Evolutionary conservation across 2,329 filamentous ascomycete genomes (phyloP).

Genomic region (Phyllachora maydis): DNA sequence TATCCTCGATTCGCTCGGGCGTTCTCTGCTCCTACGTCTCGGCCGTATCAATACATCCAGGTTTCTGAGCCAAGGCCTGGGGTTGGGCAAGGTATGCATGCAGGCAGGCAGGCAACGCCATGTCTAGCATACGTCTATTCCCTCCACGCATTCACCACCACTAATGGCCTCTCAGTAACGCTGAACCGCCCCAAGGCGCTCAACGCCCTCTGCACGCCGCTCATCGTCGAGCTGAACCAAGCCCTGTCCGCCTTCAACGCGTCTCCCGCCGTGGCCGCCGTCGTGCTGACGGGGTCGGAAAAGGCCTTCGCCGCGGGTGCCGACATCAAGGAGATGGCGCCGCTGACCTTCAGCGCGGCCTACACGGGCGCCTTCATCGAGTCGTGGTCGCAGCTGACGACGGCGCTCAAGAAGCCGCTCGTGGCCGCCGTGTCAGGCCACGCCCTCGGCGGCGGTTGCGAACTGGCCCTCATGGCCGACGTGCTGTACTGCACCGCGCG

Average conservation of each 20-base stretch:
- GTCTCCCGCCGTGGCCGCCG: slow-evolving; percentile 48
- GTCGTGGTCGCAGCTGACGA: slow-evolving; percentile 74
- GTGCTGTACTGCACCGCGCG: slow-evolving; percentile 73
- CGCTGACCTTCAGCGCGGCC: slow-evolving; percentile 70
- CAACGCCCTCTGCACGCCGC: slow-evolving; percentile 79
- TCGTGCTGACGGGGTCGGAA: slow-evolving; percentile 72
- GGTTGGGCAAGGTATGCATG: slow-evolving; percentile 57
- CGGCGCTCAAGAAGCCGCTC: slow-evolving; percentile 75
- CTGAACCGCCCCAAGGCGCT: slow-evolving; percentile 87
- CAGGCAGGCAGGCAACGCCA: too few relatives aligned
- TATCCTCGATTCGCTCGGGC: slow-evolving; percentile 30
- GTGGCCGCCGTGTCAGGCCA: slow-evolving; percentile 90
- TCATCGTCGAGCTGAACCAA: slow-evolving; percentile 76
- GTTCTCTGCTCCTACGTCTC: slow-evolving; percentile 23
- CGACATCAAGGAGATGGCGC: slow-evolving; percentile 98
- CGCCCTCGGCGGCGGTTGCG: slow-evolving; percentile 85
- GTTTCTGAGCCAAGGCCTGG: slow-evolving; percentile 71
- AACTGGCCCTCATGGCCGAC: slow-evolving; percentile 95
- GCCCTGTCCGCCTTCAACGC: slow-evolving; percentile 52
- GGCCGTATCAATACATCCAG: slow-evolving; percentile 59
- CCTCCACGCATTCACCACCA: background rate
- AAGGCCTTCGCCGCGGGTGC: slow-evolving; percentile 89
- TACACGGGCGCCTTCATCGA: slow-evolving; percentile 90
- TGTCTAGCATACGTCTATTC: too few relatives aligned
- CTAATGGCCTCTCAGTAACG: slow-evolving; percentile 53